Evolutionary conservation across 2,329 filamentous ascomycete genomes (phyloP).

Genomic region (Aureobasidium sp.): DNA sequence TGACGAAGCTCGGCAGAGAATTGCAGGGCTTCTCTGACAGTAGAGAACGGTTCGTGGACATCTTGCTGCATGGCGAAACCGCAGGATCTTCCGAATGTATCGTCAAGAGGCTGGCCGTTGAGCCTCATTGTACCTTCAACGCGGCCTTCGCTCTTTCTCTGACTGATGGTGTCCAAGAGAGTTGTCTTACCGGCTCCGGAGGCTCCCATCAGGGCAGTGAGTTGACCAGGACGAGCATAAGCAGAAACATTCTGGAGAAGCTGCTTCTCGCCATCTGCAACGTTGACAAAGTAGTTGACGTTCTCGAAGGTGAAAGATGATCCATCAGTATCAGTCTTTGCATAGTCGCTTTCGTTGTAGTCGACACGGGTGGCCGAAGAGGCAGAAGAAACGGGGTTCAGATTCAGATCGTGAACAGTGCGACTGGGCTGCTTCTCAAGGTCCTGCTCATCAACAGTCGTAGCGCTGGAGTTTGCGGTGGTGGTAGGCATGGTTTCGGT

Average conservation of each 20-base stretch:
- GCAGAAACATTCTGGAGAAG: slow-evolving; percentile 47
- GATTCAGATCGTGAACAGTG: neutral
- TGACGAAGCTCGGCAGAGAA: slow-evolving; percentile 52
- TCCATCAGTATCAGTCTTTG: neutral
- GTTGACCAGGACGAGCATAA: slow-evolving; percentile 47
- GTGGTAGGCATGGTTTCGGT: neutral
- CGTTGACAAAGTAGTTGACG: slow-evolving; percentile 46
- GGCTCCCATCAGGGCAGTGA: slow-evolving; percentile 65
- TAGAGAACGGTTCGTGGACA: slow-evolving; percentile 47
- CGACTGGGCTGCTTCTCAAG: slow-evolving; percentile 10
- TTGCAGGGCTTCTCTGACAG: slow-evolving; percentile 46
- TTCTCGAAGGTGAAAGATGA: slow-evolving; percentile 38
- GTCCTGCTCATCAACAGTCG: neutral
- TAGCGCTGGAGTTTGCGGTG: neutral
- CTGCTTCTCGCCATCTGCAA: slow-evolving; percentile 42
- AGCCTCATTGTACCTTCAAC: slow-evolving; percentile 59
- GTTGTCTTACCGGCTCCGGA: slow-evolving; percentile 80
- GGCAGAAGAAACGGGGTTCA: neutral
- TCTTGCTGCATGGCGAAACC: slow-evolving; percentile 70
- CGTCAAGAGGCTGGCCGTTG: slow-evolving; percentile 48
- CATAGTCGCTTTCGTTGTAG: neutral
- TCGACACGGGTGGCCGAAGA: neutral
- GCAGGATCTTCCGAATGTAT: slow-evolving; percentile 55
- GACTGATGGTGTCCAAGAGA: slow-evolving; percentile 56
- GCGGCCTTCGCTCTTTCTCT: slow-evolving; percentile 52